These are phyloP conservation scores for Mycena indigotica DNA, from an alignment of 768 basidiomycete species.

Conservation along the genomic window DNA sequence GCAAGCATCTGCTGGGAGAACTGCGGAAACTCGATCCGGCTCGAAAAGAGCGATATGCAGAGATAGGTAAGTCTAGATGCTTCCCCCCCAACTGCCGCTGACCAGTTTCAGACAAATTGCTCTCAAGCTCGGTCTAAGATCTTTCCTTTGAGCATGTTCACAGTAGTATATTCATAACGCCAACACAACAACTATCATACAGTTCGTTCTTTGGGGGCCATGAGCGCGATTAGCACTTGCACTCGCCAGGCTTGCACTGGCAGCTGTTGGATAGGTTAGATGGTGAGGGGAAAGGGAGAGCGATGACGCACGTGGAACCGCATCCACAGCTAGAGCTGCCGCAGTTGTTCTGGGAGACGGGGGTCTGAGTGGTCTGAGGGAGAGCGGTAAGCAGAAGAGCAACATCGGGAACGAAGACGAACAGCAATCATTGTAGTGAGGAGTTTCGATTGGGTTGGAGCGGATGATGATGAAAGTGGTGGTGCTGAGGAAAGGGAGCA, in stretches of 20 bases:
- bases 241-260: constrained; percentile 59
- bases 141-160: constrained; percentile 16
- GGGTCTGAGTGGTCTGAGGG: constrained; percentile 36
- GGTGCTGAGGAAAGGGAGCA: constrained; percentile 11
- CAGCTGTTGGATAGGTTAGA: constrained; percentile 42
- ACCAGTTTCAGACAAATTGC: constrained; percentile 13
- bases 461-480: constrained; percentile 10
- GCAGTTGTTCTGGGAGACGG: constrained; percentile 49
- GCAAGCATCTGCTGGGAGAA: constrained; percentile 52
- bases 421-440: constrained; percentile 43
- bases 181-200: constrained; percentile 24
- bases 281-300: background rate
- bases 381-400: background rate
- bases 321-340: constrained; percentile 54
- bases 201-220: constrained; percentile 4
- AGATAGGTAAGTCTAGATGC: constrained; percentile 50
- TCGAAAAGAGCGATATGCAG: constrained; percentile 68
- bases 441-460: constrained; percentile 13
- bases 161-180: constrained; percentile 20
- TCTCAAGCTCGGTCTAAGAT: constrained; percentile 11
- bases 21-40: constrained; percentile 67
- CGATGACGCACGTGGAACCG: constrained; percentile 44
- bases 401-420: constrained; percentile 23
- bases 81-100: background rate
- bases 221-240: constrained; percentile 57